A percentile compares a stretch with the other conserved stretches of the same genome.
phyloP scores from a whole-genome alignment of 2,329 filamentous ascomycete species.

The Botrytis paeoniae region DNA sequence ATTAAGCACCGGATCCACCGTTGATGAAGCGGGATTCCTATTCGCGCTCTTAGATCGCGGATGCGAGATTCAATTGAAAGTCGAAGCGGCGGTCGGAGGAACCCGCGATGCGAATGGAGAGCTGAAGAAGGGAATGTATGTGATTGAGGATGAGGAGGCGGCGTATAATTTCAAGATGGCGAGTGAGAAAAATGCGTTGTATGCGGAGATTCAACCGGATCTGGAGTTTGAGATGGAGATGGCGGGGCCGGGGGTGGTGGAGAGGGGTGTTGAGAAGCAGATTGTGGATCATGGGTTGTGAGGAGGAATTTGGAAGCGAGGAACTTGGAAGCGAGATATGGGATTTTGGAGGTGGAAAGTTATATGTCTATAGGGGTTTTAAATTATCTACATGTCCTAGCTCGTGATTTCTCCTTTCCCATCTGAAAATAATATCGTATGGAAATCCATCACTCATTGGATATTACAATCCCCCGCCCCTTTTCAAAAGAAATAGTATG shows the following conservation, averaged over 20 bases:
- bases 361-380: background rate
- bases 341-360: background rate
- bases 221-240: constrained; percentile 47
- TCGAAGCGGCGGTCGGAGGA: constrained; percentile 62
- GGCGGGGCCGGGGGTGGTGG: constrained; percentile 38
- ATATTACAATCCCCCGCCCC: no score
- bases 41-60: constrained; percentile 67
- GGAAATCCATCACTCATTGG: background rate
- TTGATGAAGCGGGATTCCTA: constrained; percentile 71
- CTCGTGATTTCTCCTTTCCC: background rate
- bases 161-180: constrained; percentile 52
- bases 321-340: background rate
- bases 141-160: constrained; percentile 55
- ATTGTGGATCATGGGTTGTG: constrained; percentile 33
- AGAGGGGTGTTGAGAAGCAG: constrained; percentile 34
- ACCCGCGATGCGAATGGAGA: constrained; percentile 44
- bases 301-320: background rate
- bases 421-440: background rate
- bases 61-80: constrained; percentile 64
- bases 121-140: constrained; percentile 19
- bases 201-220: constrained; percentile 48
- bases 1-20: constrained; percentile 66
- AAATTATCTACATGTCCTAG: no score
- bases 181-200: constrained; percentile 46
- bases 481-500: background rate